These are phyloP conservation scores for Cadophora malorum DNA, from an alignment of 2,329 filamentous ascomycete genomes.

Conservation along the genomic window DNA sequence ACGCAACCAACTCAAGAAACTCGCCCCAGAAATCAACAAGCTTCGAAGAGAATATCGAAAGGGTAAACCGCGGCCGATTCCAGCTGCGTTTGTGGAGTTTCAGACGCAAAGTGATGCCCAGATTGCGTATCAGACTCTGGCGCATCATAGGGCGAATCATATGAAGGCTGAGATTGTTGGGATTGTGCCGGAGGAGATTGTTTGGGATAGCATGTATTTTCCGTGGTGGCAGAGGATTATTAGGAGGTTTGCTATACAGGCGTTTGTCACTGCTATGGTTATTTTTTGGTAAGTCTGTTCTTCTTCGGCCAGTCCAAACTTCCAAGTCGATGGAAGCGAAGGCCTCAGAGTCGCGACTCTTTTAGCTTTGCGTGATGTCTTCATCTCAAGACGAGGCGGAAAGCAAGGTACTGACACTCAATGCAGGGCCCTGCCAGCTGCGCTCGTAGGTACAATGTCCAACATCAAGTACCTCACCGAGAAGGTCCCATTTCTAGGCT, in stretches of 20 bases:
- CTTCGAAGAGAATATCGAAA: conserved; percentile 47
- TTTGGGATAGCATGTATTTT: conserved; percentile 71
- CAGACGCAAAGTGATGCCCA: conserved; percentile 66
- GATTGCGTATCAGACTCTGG: conserved; percentile 66
- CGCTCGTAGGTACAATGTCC: conserved; percentile 67
- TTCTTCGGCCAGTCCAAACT: neutral
- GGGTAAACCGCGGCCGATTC: conserved; percentile 58
- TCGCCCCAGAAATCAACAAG: conserved; percentile 44
- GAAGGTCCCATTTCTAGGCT: conserved; percentile 60
- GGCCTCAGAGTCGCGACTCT: too few species aligned
- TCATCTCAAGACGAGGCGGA: neutral
- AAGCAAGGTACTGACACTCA: neutral
- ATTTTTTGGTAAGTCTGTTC: conserved; percentile 60
- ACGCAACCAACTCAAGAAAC: conserved; percentile 43
- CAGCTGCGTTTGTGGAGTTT: conserved; percentile 72
- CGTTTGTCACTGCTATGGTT: conserved; percentile 62
- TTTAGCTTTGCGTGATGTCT: too few species aligned
- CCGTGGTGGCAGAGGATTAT: conserved; percentile 67
- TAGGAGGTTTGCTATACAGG: conserved; percentile 56
- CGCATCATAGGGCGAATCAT: conserved; percentile 67
- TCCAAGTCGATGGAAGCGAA: too few species aligned
- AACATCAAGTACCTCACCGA: conserved; percentile 64
- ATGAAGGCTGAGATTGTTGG: conserved; percentile 71
- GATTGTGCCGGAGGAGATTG: conserved; percentile 64
- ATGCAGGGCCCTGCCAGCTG: conserved; percentile 62